Base-by-base conservation (phyloP, 2,329 filamentous ascomycete species). In the Epichloe sibirici region DNA sequence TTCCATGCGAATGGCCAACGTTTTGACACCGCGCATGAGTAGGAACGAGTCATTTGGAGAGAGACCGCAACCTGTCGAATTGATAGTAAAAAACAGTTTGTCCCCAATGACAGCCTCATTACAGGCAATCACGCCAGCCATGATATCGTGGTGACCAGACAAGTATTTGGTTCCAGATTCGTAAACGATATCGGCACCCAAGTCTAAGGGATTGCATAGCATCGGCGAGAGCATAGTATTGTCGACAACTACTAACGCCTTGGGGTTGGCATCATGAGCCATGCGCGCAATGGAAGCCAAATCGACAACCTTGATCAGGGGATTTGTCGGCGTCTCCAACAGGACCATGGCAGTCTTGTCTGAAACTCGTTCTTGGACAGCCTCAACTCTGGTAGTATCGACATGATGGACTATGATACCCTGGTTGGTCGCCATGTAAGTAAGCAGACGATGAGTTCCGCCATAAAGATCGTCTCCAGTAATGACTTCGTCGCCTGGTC, bases 181-280 rank as follows among this genome's bases (percentile, higher is more conserved):
- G 70, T 98, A 98, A 52, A 95, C 89, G 59, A 98, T 86, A 63
- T 98, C 93, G 15, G 91, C 90, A 53, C 94, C 93, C 31, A 97
- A 78, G 56, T 97, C 91, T 17, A 98, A 81, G 5, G 93, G 93
- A 71, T 95, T 97, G 63, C 85, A 85, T 7, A 98, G 82, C 74
- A 96, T 85, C 11, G 93, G 93, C 2, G 90, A 96, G 59, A 98
- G 83, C 93, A 98, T 98, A 53, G 93, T 98, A 74, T 98, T 98
- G 71, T 98, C 93, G 28, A 97, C 93, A 2, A 90, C 83, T 15
- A 98, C 90, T 42, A 97, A 74, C 28, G 88, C 86, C 56, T 80
- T 81, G 7, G 85, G 74, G 68, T 93, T 95, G 48, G 79, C 80
- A 39, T 84, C 81, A 67, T 97, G 93, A 0, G 86, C 81, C 21